A percentile compares a stretch with the other conserved stretches of the same genome.
Evolutionary conservation across 2,329 filamentous ascomycete species (phyloP).

Genomic region (Emmonsia crescens): DNA sequence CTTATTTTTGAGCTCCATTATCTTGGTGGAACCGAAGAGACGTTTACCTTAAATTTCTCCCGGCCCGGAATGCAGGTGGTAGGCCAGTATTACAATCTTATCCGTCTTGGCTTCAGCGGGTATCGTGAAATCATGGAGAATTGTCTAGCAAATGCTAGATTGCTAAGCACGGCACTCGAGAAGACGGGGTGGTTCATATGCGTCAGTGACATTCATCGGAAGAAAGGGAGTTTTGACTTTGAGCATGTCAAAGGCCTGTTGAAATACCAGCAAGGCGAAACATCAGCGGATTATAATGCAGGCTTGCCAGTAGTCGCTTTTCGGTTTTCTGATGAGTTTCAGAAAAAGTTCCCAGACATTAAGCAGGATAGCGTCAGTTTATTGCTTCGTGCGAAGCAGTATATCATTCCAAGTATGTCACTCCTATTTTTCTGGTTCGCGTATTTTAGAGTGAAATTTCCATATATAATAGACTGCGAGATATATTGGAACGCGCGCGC

Average conservation of each 20-base stretch:
- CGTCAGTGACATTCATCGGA: conserved; percentile 55
- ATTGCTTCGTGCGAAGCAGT: conserved; percentile 54
- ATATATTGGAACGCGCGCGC: not conserved
- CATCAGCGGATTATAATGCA: conserved; percentile 50
- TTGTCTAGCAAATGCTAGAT: conserved; percentile 51
- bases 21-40: conserved; percentile 59
- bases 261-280: conserved; percentile 38
- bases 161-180: conserved; percentile 54
- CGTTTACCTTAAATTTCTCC: conserved; percentile 63
- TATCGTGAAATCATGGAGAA: conserved; percentile 56
- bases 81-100: conserved; percentile 62
- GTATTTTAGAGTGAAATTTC: too few relatives aligned
- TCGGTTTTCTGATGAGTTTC: conserved; percentile 50
- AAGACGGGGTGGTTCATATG: conserved; percentile 56
- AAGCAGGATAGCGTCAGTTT: conserved; percentile 55
- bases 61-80: conserved; percentile 59
- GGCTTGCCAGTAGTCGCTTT: conserved; percentile 61
- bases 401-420: conserved; percentile 54
- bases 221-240: conserved; percentile 37
- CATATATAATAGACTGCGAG: not conserved
- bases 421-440: not conserved
- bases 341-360: conserved; percentile 49
- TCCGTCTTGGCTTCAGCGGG: conserved; percentile 57
- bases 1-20: conserved; percentile 62
- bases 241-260: conserved; percentile 32